Percentiles rank a stretch among this genome's conserved stretches.
These are phyloP conservation scores for Corinectria fuckeliana DNA, from an alignment of 2,329 filamentous ascomycete species.

Conservation along the genomic window DNA sequence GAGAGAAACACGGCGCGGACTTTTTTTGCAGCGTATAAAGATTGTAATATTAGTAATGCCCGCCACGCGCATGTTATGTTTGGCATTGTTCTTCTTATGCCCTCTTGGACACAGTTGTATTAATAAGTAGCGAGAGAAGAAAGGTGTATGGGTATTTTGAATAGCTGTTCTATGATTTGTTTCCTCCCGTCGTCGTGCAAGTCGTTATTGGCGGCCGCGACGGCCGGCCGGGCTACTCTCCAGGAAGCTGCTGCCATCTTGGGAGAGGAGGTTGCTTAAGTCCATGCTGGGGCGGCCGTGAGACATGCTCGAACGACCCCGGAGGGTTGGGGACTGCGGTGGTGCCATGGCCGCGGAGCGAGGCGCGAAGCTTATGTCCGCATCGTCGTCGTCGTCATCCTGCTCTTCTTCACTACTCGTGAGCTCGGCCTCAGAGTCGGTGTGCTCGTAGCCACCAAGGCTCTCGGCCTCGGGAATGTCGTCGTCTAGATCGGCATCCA, in stretches of 20 bases:
- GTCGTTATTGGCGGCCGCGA: conserved; percentile 40
- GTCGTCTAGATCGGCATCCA: conserved; percentile 74
- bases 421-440: conserved; percentile 73
- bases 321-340: conserved; percentile 48
- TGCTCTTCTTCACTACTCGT: conserved; percentile 56
- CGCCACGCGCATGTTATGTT: neutral
- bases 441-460: conserved; percentile 77
- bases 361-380: conserved; percentile 49
- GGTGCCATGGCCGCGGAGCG: conserved; percentile 43
- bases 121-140: conserved; percentile 17
- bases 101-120: conserved; percentile 1
- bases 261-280: conserved; percentile 61
- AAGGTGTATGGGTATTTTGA: conserved; percentile 31
- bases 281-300: conserved; percentile 58
- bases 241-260: conserved; percentile 63
- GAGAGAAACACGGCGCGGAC: neutral
- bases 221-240: conserved; percentile 60
- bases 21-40: conserved; percentile 3
- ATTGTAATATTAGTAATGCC: conserved; percentile 17
- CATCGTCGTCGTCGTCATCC: conserved; percentile 39
- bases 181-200: conserved; percentile 14
- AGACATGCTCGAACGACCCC: conserved; percentile 36
- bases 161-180: conserved; percentile 21
- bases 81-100: neutral
- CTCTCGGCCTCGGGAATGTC: conserved; percentile 71